A percentile compares a stretch with the other conserved stretches of the same genome.
These are phyloP conservation scores for Nicotiana knightiana DNA, from an alignment of 257 asterid genomes.

Conservation along the genomic window DNA sequence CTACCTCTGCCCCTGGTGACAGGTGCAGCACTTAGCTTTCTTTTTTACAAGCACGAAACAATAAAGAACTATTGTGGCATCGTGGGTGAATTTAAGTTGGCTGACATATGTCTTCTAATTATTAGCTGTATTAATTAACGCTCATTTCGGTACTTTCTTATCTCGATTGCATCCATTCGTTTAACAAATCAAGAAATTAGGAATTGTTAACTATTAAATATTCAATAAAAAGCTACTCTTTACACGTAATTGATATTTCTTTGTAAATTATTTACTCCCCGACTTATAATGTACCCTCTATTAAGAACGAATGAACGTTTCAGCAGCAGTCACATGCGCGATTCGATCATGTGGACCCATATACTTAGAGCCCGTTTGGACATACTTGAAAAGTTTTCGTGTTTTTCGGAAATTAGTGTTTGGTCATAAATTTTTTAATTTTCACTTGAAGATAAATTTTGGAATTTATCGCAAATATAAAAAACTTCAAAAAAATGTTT, in stretches of 20 bases:
- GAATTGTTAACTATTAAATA: too few relatives aligned
- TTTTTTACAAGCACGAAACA: not conserved
- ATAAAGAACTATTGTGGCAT: not conserved
- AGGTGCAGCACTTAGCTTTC: not conserved
- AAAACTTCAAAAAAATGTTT: too few relatives aligned
- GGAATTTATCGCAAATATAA: too few relatives aligned
- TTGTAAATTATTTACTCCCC: too few relatives aligned
- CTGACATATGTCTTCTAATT: not conserved
- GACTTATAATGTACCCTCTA: too few relatives aligned
- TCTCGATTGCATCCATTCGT: not conserved
- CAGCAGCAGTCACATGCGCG: not conserved
- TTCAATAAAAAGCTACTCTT: not conserved
- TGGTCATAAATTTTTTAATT: too few relatives aligned
- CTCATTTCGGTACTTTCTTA: not conserved
- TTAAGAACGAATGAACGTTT: not conserved
- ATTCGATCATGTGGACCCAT: not conserved
- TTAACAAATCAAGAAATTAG: not conserved
- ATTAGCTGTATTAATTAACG: not conserved
- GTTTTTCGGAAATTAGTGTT: too few relatives aligned
- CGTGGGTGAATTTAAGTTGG: slow-evolving; percentile 4
- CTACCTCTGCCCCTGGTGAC: too few relatives aligned
- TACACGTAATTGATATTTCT: too few relatives aligned
- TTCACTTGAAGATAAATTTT: too few relatives aligned
- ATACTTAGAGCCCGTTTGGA: too few relatives aligned
- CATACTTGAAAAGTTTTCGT: too few relatives aligned